Base-by-base conservation (phyloP, 805 yeast species). In the Sugiyamaella smithiae region DNA sequence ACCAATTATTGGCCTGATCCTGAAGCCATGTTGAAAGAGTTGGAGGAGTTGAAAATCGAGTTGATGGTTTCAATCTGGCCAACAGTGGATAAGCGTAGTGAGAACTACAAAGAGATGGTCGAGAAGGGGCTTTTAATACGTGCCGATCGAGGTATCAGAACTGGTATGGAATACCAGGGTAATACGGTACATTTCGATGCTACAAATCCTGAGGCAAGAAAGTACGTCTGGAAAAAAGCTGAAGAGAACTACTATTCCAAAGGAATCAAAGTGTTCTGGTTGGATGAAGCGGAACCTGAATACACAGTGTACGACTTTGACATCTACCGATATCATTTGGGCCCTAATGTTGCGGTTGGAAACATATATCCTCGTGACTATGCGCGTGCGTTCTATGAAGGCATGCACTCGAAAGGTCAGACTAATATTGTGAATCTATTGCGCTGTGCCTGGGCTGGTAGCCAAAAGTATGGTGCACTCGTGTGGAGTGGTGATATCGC, bases 371-470 rank as follows among this genome's bases (percentile, higher is more conserved):
- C 57, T 20, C 45, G 49, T 2, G 55, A 52, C 14, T 52, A 54
- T 36, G 53, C 56, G 9, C 22, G 46, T n/a, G 44, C 57, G 1
- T 52, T 54, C 28, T 52, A 52, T 29, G 57, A 54, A 14, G 57
- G 57, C 14, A 43, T 41, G 52, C 36, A 24, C 14, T 44, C 29
- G 40, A 55, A 23, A 57, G 6, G 56, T 59, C n/a, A 37, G 47
- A 11, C 57, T 49, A 12, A 59, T 57, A 58, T 38, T 46, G 31
- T 58, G 57, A 61, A 44, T 59, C 5, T 46, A 53, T 1, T 52
- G 59, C 20, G 46, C 55, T 54, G 57, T 46, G 55, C 57, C 2
- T 54, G 57, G 57, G 57, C 57, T 2, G 56, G 57, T 5, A 52
- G 56, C 32, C 57, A 54, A 41, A 52, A 50, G 23, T 54, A 33